Evolutionary conservation across 2,329 filamentous ascomycete genomes (phyloP).

Genomic region (Stagonosporopsis cucurbitacearum): DNA sequence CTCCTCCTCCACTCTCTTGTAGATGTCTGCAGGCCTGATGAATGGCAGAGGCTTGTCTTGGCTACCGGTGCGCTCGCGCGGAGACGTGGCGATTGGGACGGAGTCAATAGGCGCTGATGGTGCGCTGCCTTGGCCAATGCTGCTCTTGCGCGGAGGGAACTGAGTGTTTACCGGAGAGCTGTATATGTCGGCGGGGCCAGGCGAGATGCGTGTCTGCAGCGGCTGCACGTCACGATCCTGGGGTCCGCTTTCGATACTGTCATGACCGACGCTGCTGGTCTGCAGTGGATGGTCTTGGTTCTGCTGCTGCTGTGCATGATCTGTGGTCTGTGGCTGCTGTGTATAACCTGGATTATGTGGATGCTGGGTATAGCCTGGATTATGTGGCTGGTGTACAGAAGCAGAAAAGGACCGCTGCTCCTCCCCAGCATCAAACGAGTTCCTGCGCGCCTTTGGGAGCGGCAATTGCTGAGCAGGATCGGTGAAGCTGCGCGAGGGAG

Average conservation of each 20-base stretch:
- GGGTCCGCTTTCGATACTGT: conserved; percentile 44
- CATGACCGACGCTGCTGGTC: conserved; percentile 38
- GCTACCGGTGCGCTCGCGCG: conserved; percentile 36
- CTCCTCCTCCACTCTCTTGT: conserved; percentile 74
- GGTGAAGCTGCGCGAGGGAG: conserved; percentile 49
- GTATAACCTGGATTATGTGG: conserved; percentile 17
- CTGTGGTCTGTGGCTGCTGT: conserved; percentile 21
- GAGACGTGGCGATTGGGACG: conserved; percentile 26
- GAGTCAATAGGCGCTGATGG: conserved; percentile 13
- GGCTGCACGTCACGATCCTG: conserved; percentile 58
- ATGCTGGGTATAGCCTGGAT: conserved; percentile 26
- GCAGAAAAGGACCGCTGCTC: conserved; percentile 59
- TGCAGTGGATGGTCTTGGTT: too few species aligned
- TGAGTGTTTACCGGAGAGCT: conserved; percentile 45
- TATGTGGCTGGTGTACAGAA: conserved; percentile 32
- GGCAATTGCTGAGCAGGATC: conserved; percentile 47
- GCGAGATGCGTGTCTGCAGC: conserved; percentile 53
- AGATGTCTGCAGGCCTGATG: conserved; percentile 77
- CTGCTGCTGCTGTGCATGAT: conserved; percentile 22
- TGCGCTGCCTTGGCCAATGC: conserved; percentile 56
- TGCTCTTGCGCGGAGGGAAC: conserved; percentile 69
- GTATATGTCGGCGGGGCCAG: conserved; percentile 43
- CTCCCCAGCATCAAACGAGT: conserved; percentile 63
- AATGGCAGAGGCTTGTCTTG: conserved; percentile 65
- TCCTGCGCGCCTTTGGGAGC: conserved; percentile 43